These are phyloP conservation scores for Mallotus nudiflorus DNA, from an alignment of 345 rosid genomes.

Conservation along the genomic window DNA sequence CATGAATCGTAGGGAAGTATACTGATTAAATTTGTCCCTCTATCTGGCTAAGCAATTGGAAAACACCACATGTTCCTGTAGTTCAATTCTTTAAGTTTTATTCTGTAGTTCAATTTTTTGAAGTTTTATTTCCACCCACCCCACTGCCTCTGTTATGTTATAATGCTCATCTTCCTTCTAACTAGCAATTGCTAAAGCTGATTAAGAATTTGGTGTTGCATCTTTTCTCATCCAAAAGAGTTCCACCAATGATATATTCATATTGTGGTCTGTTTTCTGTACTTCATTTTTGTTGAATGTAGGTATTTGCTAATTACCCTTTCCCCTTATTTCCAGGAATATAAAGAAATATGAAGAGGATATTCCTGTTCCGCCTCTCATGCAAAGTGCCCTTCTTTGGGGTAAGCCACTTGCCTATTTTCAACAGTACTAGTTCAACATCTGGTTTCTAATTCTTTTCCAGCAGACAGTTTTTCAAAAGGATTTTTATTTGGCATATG, in stretches of 20 bases:
- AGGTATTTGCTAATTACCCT: slow-evolving; percentile 13
- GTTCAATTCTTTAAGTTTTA: too few species aligned
- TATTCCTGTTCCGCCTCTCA: slow-evolving; percentile 82
- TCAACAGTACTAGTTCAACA: neutral
- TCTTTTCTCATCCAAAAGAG: too few species aligned
- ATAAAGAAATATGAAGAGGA: slow-evolving; percentile 79
- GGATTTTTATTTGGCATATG: too few species aligned
- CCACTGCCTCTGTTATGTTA: too few species aligned
- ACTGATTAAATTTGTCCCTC: neutral
- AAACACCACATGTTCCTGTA: neutral
- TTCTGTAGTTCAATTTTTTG: too few species aligned
- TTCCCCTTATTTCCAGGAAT: slow-evolving; percentile 41
- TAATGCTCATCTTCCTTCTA: too few species aligned
- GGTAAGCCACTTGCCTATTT: slow-evolving; percentile 45
- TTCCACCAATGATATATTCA: neutral
- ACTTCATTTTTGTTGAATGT: neutral
- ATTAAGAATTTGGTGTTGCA: too few species aligned
- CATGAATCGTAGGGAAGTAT: neutral
- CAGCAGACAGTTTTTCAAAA: too few species aligned
- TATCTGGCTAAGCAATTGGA: neutral
- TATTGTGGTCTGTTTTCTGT: neutral
- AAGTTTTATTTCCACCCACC: too few species aligned
- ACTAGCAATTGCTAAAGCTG: too few species aligned
- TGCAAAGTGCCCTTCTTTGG: slow-evolving; percentile 94
- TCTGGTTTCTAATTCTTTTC: neutral